Evolutionary conservation across 306 rosid genomes (phyloP).

Genomic region (Medicago lupulina): DNA sequence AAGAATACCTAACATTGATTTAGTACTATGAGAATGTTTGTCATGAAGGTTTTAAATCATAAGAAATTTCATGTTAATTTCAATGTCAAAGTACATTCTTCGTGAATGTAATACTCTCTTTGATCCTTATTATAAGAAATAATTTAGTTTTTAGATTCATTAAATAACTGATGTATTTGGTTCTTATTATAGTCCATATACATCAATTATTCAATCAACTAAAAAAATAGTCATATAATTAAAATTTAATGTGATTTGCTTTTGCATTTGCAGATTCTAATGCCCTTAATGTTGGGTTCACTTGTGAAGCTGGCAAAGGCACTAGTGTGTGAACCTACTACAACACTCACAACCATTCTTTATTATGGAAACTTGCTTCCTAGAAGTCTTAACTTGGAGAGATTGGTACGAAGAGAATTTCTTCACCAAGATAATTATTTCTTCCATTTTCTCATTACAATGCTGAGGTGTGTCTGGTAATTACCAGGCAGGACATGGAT

Average conservation of each 20-base stretch:
- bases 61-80: too few species aligned
- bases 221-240: too few species aligned
- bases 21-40: neutral
- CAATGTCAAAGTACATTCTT: neutral
- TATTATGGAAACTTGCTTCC: constrained; percentile 66
- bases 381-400: constrained; percentile 54
- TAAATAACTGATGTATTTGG: too few species aligned
- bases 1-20: too few species aligned
- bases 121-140: too few species aligned
- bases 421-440: constrained; percentile 56
- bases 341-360: constrained; percentile 57
- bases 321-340: constrained; percentile 52
- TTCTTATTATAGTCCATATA: too few species aligned
- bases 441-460: constrained; percentile 58
- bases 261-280: constrained; percentile 46
- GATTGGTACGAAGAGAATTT: constrained; percentile 57
- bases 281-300: constrained; percentile 55
- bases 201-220: too few species aligned
- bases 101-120: too few species aligned
- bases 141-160: too few species aligned
- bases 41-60: neutral
- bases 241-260: neutral
- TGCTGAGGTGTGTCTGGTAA: constrained; percentile 68
- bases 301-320: constrained; percentile 49
- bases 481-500: neutral